phyloP scores from a whole-genome alignment of 345 rosid species.

The Passiflora organensis region DNA sequence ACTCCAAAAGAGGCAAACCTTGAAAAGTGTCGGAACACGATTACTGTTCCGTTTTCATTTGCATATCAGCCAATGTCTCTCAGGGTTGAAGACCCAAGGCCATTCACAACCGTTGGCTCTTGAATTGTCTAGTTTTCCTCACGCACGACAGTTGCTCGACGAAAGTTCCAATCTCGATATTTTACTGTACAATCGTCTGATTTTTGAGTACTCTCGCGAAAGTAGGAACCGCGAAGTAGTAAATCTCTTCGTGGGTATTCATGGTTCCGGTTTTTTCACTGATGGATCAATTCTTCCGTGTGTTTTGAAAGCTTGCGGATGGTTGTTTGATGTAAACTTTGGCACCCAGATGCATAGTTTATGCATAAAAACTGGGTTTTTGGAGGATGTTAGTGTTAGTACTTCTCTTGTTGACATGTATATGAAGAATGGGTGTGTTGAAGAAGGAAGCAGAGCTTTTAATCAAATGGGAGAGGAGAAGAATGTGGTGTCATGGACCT shows the following conservation, averaged over 20 bases:
- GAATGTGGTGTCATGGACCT: conserved; percentile 90
- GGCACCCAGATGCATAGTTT: conserved; percentile 66
- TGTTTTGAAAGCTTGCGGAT: conserved; percentile 57
- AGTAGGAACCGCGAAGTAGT: conserved; percentile 49
- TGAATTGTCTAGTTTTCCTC: neutral
- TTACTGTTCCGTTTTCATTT: conserved; percentile 5
- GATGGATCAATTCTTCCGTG: conserved; percentile 61
- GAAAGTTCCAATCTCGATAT: conserved; percentile 34
- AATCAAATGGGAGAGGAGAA: conserved; percentile 47
- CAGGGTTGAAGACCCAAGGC: conserved; percentile 2
- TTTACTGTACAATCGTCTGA: conserved; percentile 28
- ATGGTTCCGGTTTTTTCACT: conserved; percentile 38
- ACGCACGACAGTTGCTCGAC: conserved; percentile 44
- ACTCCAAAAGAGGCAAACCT: conserved; percentile 9
- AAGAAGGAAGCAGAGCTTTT: conserved; percentile 55
- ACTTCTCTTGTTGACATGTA: conserved; percentile 75
- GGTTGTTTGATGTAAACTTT: conserved; percentile 35
- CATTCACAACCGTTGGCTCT: neutral
- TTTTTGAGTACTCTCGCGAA: conserved; percentile 48
- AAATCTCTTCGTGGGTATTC: conserved; percentile 45
- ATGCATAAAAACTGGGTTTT: conserved; percentile 53
- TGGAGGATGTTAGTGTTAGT: conserved; percentile 63
- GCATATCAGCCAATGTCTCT: conserved; percentile 1
- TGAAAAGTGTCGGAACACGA: conserved; percentile 9
- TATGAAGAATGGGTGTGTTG: conserved; percentile 49